A percentile compares a stretch with the other conserved stretches of the same genome.
Evolutionary conservation across 129 eudicot species (phyloP).

Genomic region (Ambrosia trifida): DNA sequence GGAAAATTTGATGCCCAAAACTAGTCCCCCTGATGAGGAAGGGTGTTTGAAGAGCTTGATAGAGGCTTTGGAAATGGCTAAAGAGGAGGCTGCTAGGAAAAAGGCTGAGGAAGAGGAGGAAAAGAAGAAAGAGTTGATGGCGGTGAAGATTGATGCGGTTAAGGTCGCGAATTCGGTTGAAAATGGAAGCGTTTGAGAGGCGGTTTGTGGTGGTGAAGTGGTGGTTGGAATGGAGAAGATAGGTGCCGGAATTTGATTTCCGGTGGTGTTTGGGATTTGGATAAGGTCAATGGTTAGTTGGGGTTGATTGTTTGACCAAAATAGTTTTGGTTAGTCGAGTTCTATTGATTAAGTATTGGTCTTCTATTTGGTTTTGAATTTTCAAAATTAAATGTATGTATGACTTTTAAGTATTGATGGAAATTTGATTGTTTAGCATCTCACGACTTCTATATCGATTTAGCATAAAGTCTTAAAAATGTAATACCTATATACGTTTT

Average conservation of each 20-base stretch:
- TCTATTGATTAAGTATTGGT: not conserved
- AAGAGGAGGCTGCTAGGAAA: constrained; percentile 21
- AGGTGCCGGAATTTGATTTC: constrained; percentile 21
- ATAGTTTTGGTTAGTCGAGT: not conserved
- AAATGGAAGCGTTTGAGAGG: constrained; percentile 19
- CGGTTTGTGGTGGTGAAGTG: not conserved
- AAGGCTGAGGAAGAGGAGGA: constrained; percentile 26
- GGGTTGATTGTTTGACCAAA: not conserved
- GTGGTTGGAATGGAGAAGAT: not conserved
- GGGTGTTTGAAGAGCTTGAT: constrained; percentile 32
- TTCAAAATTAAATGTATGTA: not conserved
- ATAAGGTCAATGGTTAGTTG: constrained; percentile 18
- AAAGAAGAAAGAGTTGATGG: constrained; percentile 13
- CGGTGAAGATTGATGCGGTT: not conserved
- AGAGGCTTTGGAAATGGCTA: constrained; percentile 29
- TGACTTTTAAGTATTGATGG: not conserved
- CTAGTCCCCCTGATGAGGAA: constrained; percentile 20
- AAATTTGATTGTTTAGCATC: no score
- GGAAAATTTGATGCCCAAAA: constrained; percentile 42
- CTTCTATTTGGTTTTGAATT: not conserved
- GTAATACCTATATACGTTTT: no score
- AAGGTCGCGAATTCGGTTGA: constrained; percentile 14
- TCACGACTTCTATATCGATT: no score
- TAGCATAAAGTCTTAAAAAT: no score
- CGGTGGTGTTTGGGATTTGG: constrained; percentile 10